Conservation (phyloP, 2,329 filamentous ascomycete genomes). For the Botrytis squamosa region DNA sequence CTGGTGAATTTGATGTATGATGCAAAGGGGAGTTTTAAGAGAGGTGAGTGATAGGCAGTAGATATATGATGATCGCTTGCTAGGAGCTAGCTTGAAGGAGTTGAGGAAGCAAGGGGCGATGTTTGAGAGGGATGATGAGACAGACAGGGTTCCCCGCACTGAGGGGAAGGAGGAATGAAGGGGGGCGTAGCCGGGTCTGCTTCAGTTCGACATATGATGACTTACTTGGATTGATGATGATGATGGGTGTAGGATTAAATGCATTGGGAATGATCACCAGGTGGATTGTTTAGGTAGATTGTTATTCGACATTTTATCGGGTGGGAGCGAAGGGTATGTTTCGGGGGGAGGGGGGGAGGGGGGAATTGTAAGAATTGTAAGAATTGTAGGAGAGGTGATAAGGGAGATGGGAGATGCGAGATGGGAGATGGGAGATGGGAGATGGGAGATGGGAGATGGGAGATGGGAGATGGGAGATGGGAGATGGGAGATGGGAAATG, state of each 20-base stretch:
- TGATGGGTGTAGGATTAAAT: neutral
- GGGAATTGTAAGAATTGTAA: too few relatives aligned
- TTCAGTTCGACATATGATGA: neutral
- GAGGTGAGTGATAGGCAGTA: neutral
- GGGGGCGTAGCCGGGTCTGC: neutral
- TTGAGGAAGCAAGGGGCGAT: neutral
- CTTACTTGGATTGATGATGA: neutral
- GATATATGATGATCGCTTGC: neutral
- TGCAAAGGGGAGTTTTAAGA: neutral
- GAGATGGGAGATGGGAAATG: too few relatives aligned
- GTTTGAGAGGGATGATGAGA: neutral
- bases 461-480: too few relatives aligned
- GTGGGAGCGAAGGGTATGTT: neutral
- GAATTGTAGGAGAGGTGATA: too few relatives aligned
- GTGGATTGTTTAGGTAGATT: neutral
- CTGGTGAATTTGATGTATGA: neutral
- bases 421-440: too few relatives aligned
- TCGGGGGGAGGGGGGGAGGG: too few relatives aligned
- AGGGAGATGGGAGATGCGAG: too few relatives aligned
- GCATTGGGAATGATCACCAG: neutral
- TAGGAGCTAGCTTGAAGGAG: neutral
- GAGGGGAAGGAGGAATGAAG: neutral
- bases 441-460: too few relatives aligned
- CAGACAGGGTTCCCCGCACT: neutral
- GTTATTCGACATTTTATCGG: neutral